Evolutionary conservation across 768 basidiomycete species (phyloP).

Genomic region (Auriscalpium microsporum): DNA sequence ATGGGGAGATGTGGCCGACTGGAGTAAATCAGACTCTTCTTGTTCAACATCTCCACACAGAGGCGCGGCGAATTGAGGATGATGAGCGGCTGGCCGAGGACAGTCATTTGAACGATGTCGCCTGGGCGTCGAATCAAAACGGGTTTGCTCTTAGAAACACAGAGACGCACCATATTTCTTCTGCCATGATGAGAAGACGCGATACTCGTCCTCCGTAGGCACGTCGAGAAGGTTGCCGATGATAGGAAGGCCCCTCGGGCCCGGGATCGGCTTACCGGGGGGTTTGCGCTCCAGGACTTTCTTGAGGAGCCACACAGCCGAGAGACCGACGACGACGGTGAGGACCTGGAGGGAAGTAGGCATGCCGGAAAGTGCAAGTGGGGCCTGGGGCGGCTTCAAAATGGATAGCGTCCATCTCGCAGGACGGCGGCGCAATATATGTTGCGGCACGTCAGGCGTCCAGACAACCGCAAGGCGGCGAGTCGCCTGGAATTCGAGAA

Average conservation of each 20-base stretch:
- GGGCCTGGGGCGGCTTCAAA: no score
- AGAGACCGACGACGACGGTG: constrained; percentile 4
- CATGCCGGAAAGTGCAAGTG: no score
- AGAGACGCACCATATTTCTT: constrained; percentile 12
- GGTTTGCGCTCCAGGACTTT: constrained; percentile 8
- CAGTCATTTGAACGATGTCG: constrained; percentile 15
- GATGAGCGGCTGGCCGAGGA: constrained; percentile 18
- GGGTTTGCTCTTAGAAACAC: not conserved
- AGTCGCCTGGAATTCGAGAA: no score
- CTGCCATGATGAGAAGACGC: constrained; percentile 9
- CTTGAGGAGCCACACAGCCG: constrained; percentile 8
- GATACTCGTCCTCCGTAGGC: constrained; percentile 10
- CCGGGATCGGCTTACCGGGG: constrained; percentile 7
- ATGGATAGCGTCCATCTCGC: no score
- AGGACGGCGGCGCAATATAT: no score
- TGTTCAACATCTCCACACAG: constrained; percentile 17
- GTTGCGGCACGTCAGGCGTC: no score
- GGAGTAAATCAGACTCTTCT: constrained; percentile 21
- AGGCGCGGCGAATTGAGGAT: constrained; percentile 17
- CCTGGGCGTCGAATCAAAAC: constrained; percentile 5
- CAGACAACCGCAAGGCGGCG: no score
- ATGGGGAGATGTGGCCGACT: constrained; percentile 15
- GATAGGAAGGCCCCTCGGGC: constrained; percentile 12
- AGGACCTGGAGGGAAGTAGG: not conserved
- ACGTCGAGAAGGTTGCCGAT: constrained; percentile 16